phyloP scores from a whole-genome alignment of 2,329 filamentous ascomycete genomes.

The Fusarium sp. region DNA sequence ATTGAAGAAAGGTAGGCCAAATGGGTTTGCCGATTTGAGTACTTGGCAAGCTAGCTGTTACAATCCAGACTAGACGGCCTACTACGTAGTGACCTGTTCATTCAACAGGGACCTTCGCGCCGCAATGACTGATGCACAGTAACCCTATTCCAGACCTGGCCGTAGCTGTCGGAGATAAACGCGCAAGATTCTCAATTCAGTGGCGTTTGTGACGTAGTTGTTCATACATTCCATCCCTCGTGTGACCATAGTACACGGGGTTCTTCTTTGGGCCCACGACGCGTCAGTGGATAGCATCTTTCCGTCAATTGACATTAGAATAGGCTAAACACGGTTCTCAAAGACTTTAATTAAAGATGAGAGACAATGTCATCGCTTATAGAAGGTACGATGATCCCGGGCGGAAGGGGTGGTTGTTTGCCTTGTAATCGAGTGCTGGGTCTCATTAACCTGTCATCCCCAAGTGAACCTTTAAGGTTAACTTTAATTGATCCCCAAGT shows the following conservation, averaged over 20 bases:
- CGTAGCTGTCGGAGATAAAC: not conserved
- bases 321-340: not conserved
- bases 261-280: not conserved
- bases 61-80: not conserved
- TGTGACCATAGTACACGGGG: not conserved
- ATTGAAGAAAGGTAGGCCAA: not conserved
- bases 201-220: constrained; percentile 8
- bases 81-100: no score
- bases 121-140: not conserved
- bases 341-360: not conserved
- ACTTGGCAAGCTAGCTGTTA: not conserved
- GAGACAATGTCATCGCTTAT: not conserved
- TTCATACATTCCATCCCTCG: not conserved
- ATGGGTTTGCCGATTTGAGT: not conserved
- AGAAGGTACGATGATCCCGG: not conserved
- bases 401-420: no score
- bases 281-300: not conserved
- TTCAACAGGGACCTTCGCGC: not conserved
- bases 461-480: no score
- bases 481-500: no score
- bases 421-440: no score
- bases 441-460: no score
- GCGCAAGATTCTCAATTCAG: not conserved
- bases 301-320: not conserved
- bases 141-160: not conserved